Conservation (phyloP, 176 grass and related monocot genomes). For the Puya raimondii region DNA sequence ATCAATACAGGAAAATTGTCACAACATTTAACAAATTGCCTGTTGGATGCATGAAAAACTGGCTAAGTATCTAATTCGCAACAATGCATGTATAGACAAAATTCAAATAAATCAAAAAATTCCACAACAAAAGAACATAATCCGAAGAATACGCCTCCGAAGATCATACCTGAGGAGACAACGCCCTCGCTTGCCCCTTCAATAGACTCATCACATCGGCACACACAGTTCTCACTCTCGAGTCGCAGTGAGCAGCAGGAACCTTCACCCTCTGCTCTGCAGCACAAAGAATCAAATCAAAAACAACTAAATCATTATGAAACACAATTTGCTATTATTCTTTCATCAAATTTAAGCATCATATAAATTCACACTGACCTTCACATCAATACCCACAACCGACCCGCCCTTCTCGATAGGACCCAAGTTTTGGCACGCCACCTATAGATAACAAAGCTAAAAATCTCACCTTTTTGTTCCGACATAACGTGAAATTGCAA, state of each 20-base stretch:
- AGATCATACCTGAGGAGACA: constrained; percentile 60
- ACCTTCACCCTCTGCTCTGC: constrained; percentile 83
- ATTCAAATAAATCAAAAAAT: no score
- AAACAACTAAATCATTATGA: not conserved
- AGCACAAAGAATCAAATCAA: not conserved
- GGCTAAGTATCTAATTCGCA: no score
- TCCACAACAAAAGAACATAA: not conserved
- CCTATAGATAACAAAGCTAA: constrained; percentile 12
- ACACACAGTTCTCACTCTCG: constrained; percentile 46
- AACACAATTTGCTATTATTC: not conserved
- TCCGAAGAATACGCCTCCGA: not conserved
- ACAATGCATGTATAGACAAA: no score
- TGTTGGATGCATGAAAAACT: no score
- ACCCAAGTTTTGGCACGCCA: constrained; percentile 71
- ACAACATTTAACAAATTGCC: no score
- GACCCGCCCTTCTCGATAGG: constrained; percentile 57
- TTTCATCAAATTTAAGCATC: not conserved
- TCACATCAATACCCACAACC: constrained; percentile 67
- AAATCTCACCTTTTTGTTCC: not conserved
- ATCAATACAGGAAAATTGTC: no score
- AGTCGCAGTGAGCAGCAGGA: constrained; percentile 73
- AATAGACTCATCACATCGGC: constrained; percentile 64
- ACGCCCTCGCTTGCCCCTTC: constrained; percentile 41
- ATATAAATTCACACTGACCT: constrained; percentile 27
- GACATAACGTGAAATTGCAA: not conserved